Conservation (phyloP, 2,329 filamentous ascomycete species). For the Hypoxylon rubiginosum region DNA sequence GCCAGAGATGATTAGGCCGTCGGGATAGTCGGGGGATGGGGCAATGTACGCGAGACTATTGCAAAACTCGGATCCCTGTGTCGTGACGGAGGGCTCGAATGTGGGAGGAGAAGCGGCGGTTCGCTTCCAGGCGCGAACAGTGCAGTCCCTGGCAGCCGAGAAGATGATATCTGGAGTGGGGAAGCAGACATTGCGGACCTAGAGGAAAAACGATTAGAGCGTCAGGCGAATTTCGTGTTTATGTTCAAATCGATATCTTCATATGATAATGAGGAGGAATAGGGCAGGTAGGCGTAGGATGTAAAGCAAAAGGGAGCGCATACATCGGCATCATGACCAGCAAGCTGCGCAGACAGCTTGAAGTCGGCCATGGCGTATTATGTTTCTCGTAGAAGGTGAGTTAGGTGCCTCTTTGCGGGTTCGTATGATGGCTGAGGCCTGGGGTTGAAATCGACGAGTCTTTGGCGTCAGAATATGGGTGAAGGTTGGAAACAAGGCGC, state of each 20-base stretch:
- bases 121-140: conserved; percentile 87
- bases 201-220: conserved; percentile 10
- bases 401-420: not conserved
- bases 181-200: conserved; percentile 91
- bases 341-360: conserved; percentile 91
- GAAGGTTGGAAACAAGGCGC: not conserved
- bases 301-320: conserved; percentile 50
- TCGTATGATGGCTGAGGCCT: not conserved
- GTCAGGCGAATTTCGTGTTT: conserved; percentile 12
- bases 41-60: conserved; percentile 85
- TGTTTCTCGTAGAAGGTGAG: not conserved
- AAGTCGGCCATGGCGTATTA: conserved; percentile 77
- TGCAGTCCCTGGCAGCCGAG: conserved; percentile 92
- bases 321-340: conserved; percentile 95
- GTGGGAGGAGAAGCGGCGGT: conserved; percentile 73
- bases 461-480: not conserved
- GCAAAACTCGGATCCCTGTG: conserved; percentile 86
- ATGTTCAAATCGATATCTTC: not conserved
- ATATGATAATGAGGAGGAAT: not conserved
- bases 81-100: conserved; percentile 83
- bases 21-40: conserved; percentile 75
- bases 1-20: conserved; percentile 87
- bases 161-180: conserved; percentile 79
- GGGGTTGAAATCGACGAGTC: not conserved
- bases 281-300: conserved; percentile 10